Conservation (phyloP, 306 rosid species). For the Prunus padus region DNA sequence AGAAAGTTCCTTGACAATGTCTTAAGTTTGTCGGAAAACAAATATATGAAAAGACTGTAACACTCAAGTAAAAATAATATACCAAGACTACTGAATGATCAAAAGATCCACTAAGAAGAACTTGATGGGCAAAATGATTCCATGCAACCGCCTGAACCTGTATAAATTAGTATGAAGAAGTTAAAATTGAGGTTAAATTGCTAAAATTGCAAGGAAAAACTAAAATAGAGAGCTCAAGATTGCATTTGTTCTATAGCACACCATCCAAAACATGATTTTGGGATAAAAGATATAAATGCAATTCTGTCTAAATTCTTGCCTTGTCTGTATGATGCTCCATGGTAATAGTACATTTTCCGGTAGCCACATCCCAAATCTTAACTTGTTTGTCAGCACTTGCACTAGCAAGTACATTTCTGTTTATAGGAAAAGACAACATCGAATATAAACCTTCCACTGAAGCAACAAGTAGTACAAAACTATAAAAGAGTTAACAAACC, state of each 20-base stretch:
- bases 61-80: conserved; percentile 28
- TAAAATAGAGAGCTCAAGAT: not conserved
- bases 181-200: conserved; percentile 30
- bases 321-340: conserved; percentile 90
- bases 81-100: conserved; percentile 84
- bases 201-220: not conserved
- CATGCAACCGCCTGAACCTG: conserved; percentile 98
- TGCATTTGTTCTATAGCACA: not conserved
- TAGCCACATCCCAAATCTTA: conserved; percentile 83
- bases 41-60: not conserved
- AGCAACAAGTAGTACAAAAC: conserved; percentile 19
- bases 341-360: conserved; percentile 70
- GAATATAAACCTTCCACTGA: conserved; percentile 5
- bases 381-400: conserved; percentile 87
- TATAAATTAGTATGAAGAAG: conserved; percentile 25
- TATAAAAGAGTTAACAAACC: conserved; percentile 41
- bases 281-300: not conserved
- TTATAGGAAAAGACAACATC: conserved; percentile 2
- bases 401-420: conserved; percentile 87
- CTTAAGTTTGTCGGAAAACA: not conserved
- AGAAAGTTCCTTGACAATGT: not conserved
- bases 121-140: conserved; percentile 70
- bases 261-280: not conserved
- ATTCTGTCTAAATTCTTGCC: conserved; percentile 41
- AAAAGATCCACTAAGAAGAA: conserved; percentile 92